Base-by-base conservation (phyloP, 164 flowering plant species). In the Tinospora cordifolia region DNA sequence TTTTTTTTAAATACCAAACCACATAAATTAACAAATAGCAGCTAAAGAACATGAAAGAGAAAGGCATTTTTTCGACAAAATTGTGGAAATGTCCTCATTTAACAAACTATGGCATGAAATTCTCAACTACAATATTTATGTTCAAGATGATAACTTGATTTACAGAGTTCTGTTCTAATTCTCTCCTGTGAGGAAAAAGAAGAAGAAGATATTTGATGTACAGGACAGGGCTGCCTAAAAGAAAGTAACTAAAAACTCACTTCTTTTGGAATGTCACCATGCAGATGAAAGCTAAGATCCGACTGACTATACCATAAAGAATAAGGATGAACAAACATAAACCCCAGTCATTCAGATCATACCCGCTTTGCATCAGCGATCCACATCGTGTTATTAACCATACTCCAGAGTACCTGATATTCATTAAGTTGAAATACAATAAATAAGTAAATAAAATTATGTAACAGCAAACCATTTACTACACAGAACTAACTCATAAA, bases 321-420 rank as follows among this genome's bases (percentile, higher is more conserved):
- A 90, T 63, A 63, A 93, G 89, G 77, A 87, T 69, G 46, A 59
- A 11, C 71, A 93, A 36, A 77, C 97, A 87, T 39, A 81, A 87
- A 72, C 2, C n/a, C 93, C 96, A 88, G 30, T 87, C 76, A 59
- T 84, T 81, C 63, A 93, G 83, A 76, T 84, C 77, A 68, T 90
- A 93, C 6, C 87, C 91, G 26, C 65, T 78, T 62, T 75, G 75
- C 72, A 72, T 10, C n/a, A 93, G 90, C 14, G 88, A 78, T 24
- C 93, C 97, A 62, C 98, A 93, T 0, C 98, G 90, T 65, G 91
- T 87, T 69, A 93, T 86, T 74, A 93, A 72, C 98, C 98, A 93
- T 66, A 93, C 98, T 59, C 98, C 98, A 49, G 83, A 81, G 77
- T 91, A 93, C 86, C 98, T 93, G 87, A 21, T 51, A 57, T 17